A percentile compares a stretch with the other conserved stretches of the same genome.
phyloP scores from a whole-genome alignment of 2,329 filamentous ascomycete genomes.

The Fusarium torreyae region DNA sequence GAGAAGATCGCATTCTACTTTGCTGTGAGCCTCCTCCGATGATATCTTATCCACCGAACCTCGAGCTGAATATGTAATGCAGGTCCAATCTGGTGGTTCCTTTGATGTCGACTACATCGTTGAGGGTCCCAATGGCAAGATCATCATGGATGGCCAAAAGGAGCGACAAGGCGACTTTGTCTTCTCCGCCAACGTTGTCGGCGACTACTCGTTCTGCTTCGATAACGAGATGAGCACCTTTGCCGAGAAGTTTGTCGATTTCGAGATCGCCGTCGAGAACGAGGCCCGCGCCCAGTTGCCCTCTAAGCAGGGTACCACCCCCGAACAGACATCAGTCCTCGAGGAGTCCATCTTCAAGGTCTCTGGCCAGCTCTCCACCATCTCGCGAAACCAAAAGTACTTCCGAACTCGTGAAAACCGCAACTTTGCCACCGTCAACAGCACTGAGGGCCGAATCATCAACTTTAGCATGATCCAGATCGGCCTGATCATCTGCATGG shows the following conservation, averaged over 20 bases:
- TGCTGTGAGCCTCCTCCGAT: constrained; percentile 75
- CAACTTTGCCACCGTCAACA: constrained; percentile 97
- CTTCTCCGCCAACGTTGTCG: constrained; percentile 89
- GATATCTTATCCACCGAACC: neutral
- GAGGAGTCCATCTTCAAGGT: constrained; percentile 98
- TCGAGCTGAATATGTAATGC: constrained; percentile 33
- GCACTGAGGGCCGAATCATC: constrained; percentile 95
- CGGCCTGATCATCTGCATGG: constrained; percentile 93
- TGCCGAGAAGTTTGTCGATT: constrained; percentile 97
- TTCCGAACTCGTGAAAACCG: constrained; percentile 99
- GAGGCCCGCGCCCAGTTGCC: constrained; percentile 86
- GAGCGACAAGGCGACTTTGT: constrained; percentile 98
- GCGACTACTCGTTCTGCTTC: constrained; percentile 98
- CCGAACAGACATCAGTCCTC: constrained; percentile 89
- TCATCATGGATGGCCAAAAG: constrained; percentile 89
- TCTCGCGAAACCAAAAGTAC: constrained; percentile 98
- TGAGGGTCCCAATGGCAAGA: constrained; percentile 82
- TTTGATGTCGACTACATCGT: constrained; percentile 98
- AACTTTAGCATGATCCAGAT: constrained; percentile 97
- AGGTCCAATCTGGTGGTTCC: constrained; percentile 98
- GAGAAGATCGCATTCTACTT: constrained; percentile 99
- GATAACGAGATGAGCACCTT: constrained; percentile 99
- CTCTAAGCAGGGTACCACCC: constrained; percentile 87
- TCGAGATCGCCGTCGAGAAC: constrained; percentile 97
- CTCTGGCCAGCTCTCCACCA: constrained; percentile 91